Evolutionary conservation across 805 yeast genomes (phyloP).

Genomic region (Candida germanica): DNA sequence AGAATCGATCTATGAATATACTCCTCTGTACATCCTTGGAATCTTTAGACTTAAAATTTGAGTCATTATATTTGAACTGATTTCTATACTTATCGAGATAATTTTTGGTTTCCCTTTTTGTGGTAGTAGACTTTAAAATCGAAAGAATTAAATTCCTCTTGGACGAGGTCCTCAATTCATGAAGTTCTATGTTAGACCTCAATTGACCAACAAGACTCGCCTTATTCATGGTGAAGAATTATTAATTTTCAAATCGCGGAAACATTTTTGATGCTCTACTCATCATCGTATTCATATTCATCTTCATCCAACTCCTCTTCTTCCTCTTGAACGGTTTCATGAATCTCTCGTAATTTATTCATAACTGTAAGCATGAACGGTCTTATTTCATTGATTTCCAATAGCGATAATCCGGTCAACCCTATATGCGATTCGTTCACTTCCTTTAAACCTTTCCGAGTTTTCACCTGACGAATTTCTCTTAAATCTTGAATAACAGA

Average conservation of each 20-base stretch:
- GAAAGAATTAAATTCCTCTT: conserved; percentile 75
- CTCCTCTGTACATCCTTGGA: conserved; percentile 26
- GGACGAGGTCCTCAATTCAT: conserved; percentile 37
- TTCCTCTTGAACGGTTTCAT: conserved; percentile 27
- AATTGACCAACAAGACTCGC: conserved; percentile 19
- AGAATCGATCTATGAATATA: conserved; percentile 30
- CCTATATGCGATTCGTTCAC: conserved; percentile 81
- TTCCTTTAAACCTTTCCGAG: conserved; percentile 72
- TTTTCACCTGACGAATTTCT: conserved; percentile 78
- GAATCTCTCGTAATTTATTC: conserved; percentile 67
- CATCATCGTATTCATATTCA: too few relatives aligned
- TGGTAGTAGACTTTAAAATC: conserved; percentile 84
- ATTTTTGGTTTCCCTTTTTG: conserved; percentile 86
- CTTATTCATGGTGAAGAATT: too few relatives aligned
- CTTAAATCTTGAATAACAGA: conserved; percentile 76
- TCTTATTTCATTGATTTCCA: conserved; percentile 86
- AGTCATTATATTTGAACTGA: conserved; percentile 29
- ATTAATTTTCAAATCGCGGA: too few relatives aligned
- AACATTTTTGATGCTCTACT: too few relatives aligned
- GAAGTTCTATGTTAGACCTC: conserved; percentile 35
- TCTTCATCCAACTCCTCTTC: conserved; percentile 12
- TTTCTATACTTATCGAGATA: conserved; percentile 70
- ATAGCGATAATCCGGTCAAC: conserved; percentile 72
- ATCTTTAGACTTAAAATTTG: conserved; percentile 17
- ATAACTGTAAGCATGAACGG: conserved; percentile 79